Evolutionary conservation across 805 yeast species (phyloP).

Genomic region (Metschnikowia rubicola): DNA sequence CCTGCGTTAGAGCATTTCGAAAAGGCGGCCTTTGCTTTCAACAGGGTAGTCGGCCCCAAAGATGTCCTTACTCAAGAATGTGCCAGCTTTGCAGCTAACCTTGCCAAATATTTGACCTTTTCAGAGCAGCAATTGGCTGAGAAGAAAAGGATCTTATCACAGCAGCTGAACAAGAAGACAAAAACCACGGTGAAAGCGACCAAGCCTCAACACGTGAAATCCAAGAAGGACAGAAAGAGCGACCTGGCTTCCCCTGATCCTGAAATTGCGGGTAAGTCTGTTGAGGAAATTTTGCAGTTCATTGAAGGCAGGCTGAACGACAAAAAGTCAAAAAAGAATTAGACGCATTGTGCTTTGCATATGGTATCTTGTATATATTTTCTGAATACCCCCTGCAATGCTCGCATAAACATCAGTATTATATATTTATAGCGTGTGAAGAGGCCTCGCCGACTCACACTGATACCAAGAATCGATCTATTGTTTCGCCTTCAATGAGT

Average conservation of each 20-base stretch:
- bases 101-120: conserved; percentile 47
- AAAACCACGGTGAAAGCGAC: conserved; percentile 18
- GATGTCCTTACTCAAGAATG: conserved; percentile 67
- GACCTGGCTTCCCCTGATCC: conserved; percentile 36
- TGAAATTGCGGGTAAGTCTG: conserved; percentile 58
- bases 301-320: conserved; percentile 53
- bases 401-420: no score
- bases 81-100: conserved; percentile 57
- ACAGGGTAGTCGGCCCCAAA: conserved; percentile 58
- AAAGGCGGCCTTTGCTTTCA: conserved; percentile 56
- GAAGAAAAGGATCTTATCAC: conserved; percentile 22
- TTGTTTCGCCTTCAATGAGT: conserved; percentile 1
- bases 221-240: conserved; percentile 16
- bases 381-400: not conserved
- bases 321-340: conserved; percentile 19
- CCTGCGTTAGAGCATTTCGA: conserved; percentile 56
- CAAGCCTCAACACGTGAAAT: conserved; percentile 19
- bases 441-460: no score
- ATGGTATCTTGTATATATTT: conserved; percentile 8
- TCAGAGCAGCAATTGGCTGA: conserved; percentile 39
- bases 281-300: conserved; percentile 69
- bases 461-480: no score
- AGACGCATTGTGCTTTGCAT: not conserved
- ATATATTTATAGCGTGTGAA: no score
- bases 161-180: conserved; percentile 18